Percentiles rank a stretch among this genome's conserved stretches.
Evolutionary conservation across 2,329 filamentous ascomycete species (phyloP).

Genomic region (Xylaria sp.): DNA sequence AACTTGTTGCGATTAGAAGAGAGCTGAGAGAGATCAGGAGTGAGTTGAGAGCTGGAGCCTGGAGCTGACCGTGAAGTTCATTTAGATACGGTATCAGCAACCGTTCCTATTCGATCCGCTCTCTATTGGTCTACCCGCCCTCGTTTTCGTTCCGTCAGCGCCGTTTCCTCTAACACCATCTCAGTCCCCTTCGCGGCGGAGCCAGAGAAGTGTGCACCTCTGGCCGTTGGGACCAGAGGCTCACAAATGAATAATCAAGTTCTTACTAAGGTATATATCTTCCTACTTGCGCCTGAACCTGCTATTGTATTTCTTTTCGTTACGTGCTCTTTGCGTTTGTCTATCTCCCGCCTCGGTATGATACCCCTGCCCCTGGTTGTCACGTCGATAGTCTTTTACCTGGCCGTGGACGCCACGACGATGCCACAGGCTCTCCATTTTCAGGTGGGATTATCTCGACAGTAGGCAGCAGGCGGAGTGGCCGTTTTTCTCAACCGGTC

Average conservation of each 20-base stretch:
- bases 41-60: slow-evolving; percentile 6
- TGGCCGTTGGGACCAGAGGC: slow-evolving; percentile 52
- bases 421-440: slow-evolving; percentile 27
- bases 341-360: slow-evolving; percentile 22
- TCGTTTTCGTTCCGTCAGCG: slow-evolving; percentile 38
- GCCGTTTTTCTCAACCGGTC: slow-evolving; percentile 44
- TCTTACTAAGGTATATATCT: slow-evolving; percentile 55
- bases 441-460: slow-evolving; percentile 31
- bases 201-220: slow-evolving; percentile 49
- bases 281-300: slow-evolving; percentile 4
- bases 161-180: slow-evolving; percentile 37
- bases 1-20: slow-evolving; percentile 14
- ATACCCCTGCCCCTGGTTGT: not conserved
- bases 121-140: slow-evolving; percentile 33
- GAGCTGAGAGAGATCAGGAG: slow-evolving; percentile 8
- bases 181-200: slow-evolving; percentile 45
- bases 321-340: not conserved
- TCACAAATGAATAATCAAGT: slow-evolving; percentile 59
- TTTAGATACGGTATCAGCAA: slow-evolving; percentile 43
- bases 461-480: slow-evolving; percentile 37
- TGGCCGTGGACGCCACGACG: slow-evolving; percentile 8
- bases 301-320: not conserved
- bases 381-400: slow-evolving; percentile 19
- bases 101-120: slow-evolving; percentile 40
- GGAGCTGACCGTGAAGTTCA: slow-evolving; percentile 30